Evolutionary conservation across 1,284 basidiomycete species (phyloP).

Genomic region (Naganishia cerealis): DNA sequence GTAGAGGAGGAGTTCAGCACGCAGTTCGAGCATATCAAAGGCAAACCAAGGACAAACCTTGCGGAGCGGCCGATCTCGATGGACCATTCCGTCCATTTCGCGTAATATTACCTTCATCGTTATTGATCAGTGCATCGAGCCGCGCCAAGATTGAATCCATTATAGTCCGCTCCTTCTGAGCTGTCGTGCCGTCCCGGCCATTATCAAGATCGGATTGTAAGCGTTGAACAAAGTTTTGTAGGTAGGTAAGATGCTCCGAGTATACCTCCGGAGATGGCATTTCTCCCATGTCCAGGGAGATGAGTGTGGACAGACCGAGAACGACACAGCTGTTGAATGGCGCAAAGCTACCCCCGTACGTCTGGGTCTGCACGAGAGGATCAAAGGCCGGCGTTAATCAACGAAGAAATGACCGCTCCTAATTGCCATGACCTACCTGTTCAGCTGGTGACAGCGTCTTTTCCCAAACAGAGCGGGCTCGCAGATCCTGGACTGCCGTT

Average conservation of each 20-base stretch:
- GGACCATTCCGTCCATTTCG: neutral
- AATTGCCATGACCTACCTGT: constrained; percentile 17
- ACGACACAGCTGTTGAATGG: constrained; percentile 33
- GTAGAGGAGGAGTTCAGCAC: neutral
- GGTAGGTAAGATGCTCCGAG: constrained; percentile 27
- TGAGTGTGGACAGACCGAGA: constrained; percentile 29
- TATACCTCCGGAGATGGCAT: constrained; percentile 31
- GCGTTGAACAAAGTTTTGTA: constrained; percentile 29
- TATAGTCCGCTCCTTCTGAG: constrained; percentile 30
- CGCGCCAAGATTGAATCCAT: constrained; percentile 32
- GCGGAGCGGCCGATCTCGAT: neutral
- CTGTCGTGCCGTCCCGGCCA: constrained; percentile 27
- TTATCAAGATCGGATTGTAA: constrained; percentile 29
- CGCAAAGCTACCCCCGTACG: constrained; percentile 30
- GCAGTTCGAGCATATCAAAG: neutral
- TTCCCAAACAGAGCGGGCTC: constrained; percentile 30
- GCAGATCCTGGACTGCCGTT: constrained; percentile 30
- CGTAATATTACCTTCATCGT: constrained; percentile 9
- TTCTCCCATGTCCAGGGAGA: constrained; percentile 31
- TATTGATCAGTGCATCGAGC: constrained; percentile 29
- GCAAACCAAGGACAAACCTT: neutral
- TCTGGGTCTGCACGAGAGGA: constrained; percentile 16
- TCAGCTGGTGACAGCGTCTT: constrained; percentile 28
- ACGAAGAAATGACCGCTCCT: too few species aligned
- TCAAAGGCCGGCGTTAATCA: neutral